Evolutionary conservation across 192 early-diverging fungal genomes (phyloP), one percentile per base, ranked within the genome.

Genomic region (Piromyces finnis): DNA sequence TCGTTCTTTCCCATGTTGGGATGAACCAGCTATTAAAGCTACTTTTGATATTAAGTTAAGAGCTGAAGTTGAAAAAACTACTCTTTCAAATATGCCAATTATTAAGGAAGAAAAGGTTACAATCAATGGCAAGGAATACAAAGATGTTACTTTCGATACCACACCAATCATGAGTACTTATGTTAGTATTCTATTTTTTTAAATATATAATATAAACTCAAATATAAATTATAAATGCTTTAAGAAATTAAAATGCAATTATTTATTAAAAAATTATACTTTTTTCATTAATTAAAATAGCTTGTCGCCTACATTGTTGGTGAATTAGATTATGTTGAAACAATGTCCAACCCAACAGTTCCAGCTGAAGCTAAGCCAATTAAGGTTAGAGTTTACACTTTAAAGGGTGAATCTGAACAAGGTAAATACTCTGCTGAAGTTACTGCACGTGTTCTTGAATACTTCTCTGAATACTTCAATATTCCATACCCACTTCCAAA

Each of bases 141-240:
- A 94, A 90, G 88, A 93, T 80, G 93, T 97, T 81, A 92, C 91
- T 32, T 98, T 94, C 84, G 92, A 92, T 79, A 93, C 88, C 35
- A 97, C 97, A 6, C 97, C 97, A 12, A 85, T 96, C 79, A 97
- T 98, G 96, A 92, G 91, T 79, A 96, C 97, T 11, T 98, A 97
- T 83, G 88, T 94, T 85, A 82, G 90, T 85, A n/a, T 28, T 9
- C 28, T 35, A 5, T 51, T 22, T 37, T 78, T 84, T 81, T 18
- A 86, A 88, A 83, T 12, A 51, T 2, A 51, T 14, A 5, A 22
- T 5, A 51, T 51, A 51, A n/a, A n/a, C n/a, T 22, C 5, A 35
- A 35, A 35, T 35, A 35, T 35, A 7, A 35, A 35, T 35, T 35
- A 35, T n/a, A n/a, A n/a, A n/a, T n/a, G n/a, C n/a, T n/a, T n/a